Evolutionary conservation across 208 protist species (phyloP).

Genomic region (Wallacemonas sp.): DNA sequence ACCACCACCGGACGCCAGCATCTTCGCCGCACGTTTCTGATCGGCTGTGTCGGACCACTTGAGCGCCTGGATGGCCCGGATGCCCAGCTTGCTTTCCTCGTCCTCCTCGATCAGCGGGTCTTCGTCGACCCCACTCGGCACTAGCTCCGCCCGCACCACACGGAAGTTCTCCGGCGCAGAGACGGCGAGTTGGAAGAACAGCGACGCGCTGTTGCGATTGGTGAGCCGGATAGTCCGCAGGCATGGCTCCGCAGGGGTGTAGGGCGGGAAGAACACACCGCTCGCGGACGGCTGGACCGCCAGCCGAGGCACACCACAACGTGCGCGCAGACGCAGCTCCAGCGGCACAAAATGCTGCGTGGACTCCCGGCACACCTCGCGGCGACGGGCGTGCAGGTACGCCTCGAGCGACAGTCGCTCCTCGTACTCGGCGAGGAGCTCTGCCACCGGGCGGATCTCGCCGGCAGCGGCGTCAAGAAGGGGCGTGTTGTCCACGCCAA

Average conservation of each 20-base stretch:
- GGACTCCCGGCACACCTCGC: constrained; percentile 43
- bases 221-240: constrained; percentile 69
- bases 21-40: constrained; percentile 15
- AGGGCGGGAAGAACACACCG: constrained; percentile 45
- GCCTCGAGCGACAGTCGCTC: constrained; percentile 61
- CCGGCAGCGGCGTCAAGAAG: constrained; percentile 7
- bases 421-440: constrained; percentile 56
- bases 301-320: constrained; percentile 66
- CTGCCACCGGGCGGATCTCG: constrained; percentile 29
- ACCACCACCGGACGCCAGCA: constrained; percentile 9
- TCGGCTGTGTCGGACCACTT: constrained; percentile 25
- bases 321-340: constrained; percentile 76
- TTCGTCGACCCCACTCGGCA: constrained; percentile 33
- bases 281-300: constrained; percentile 66
- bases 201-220: constrained; percentile 69
- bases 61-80: constrained; percentile 9
- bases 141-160: constrained; percentile 16
- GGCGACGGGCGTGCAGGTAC: constrained; percentile 53
- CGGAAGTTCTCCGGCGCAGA: constrained; percentile 20
- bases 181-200: constrained; percentile 63
- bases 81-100: constrained; percentile 19
- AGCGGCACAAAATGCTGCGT: constrained; percentile 69
- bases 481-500: constrained; percentile 1
- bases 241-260: constrained; percentile 24
- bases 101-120: constrained; percentile 35